Base-by-base conservation (phyloP, 208 protist genomes). In the Trypanosoma theileri region DNA sequence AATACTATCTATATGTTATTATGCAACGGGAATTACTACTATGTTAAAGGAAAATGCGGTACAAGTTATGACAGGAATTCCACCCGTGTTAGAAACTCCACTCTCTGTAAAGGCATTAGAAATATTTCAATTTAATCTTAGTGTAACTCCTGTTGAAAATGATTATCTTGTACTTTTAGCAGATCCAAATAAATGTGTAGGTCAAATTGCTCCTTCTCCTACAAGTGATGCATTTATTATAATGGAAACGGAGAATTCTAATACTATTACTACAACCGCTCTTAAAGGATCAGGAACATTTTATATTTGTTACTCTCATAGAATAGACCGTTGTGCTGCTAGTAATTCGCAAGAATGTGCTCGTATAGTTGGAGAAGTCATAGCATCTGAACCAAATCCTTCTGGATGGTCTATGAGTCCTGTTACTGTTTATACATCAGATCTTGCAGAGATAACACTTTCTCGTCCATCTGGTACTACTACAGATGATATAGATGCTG, bases 291-390 rank as follows among this genome's bases (percentile, higher is more conserved):
- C 80, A 16, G 88, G 86, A 6, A 80, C 56, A 22, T 96, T 89
- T 80, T 86, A 89, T 55, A 70, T 93, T 26, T 96, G 91, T 69
- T 94, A 93, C 80, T 85, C 86, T 11, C 74, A 92, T 55, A 77
- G 75, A 44, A 26, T 62, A 3, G 83, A 55, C 14, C n/a, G 35
- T 13, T 92, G 86, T 66, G 75, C 62, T 19, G 52, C 68, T 11
- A 62, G 26, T 22, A 62, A 51, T 12, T 67, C 52, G 12, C 56
- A 74, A 16, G 84, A 96, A 48, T 93, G 88, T 75, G 88, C 91
- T 19, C 79, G 91, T 3, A 77, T 93, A 14, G 81, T 96, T 42
- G 91, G 81, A 3, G 65, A 48, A 7, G 72, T 96, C n/a, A 53
- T 66, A 22, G 84, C 87, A 21, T 71, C 82, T 0, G 62, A 66